These are phyloP conservation scores for Russula griseocarnosa DNA, from an alignment of 768 basidiomycete genomes.

Conservation along the genomic window DNA sequence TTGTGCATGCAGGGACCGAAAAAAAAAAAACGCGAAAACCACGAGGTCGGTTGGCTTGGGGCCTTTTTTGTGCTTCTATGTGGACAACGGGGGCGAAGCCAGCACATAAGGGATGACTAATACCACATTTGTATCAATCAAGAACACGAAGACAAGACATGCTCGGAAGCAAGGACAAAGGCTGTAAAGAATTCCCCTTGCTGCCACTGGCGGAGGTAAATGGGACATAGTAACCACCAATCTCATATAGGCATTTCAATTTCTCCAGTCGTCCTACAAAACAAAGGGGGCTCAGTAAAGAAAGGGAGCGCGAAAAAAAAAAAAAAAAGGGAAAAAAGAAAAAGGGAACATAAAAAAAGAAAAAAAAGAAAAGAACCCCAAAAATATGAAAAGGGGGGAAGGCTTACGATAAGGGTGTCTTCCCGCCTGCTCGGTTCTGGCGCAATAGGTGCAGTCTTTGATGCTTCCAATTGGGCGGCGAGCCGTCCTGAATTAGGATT, in stretches of 20 bases:
- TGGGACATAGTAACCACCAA: constrained; percentile 16
- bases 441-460: constrained; percentile 37
- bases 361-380: constrained; percentile 14
- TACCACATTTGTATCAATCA: constrained; percentile 17
- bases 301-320: background rate
- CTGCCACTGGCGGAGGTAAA: constrained; percentile 6
- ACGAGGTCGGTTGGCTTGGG: constrained; percentile 21
- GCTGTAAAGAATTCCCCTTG: constrained; percentile 13
- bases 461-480: constrained; percentile 42
- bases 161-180: constrained; percentile 10
- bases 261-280: constrained; percentile 43
- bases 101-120: constrained; percentile 20
- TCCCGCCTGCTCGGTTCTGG: constrained; percentile 41
- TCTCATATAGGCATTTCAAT: constrained; percentile 16
- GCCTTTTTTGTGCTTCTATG: constrained; percentile 6
- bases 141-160: constrained; percentile 12
- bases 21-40: constrained; percentile 13
- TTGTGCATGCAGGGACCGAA: background rate
- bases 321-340: background rate
- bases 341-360: background rate
- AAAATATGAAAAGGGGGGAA: constrained; percentile 23
- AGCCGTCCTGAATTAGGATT: constrained; percentile 48
- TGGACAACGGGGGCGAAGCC: constrained; percentile 5
- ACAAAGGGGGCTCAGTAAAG: too few relatives aligned
- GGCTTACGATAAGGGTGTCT: constrained; percentile 45